Evolutionary conservation across 371 early-diverging fungal species (phyloP).

Genomic region (Mortierella sp.): DNA sequence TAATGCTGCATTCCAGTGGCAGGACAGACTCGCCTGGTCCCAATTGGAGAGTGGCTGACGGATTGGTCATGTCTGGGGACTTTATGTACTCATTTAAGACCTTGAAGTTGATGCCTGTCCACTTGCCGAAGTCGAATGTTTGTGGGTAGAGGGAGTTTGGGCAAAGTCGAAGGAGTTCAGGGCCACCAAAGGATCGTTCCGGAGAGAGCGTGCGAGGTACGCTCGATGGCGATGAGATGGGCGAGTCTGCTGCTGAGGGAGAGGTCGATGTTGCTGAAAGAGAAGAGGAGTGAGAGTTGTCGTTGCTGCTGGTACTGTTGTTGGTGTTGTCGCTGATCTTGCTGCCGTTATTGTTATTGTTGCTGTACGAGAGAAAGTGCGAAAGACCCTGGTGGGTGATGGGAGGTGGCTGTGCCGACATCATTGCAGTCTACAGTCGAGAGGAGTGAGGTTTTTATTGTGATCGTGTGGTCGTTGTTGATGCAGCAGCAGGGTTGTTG

Average conservation of each 20-base stretch:
- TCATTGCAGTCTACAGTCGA: neutral
- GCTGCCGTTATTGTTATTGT: neutral
- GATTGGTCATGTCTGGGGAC: constrained; percentile 13
- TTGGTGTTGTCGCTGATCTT: neutral
- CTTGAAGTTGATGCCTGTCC: constrained; percentile 28
- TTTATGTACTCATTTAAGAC: constrained; percentile 33
- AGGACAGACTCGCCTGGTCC: constrained; percentile 21
- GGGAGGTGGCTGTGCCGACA: neutral
- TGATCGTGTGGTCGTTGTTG: too few relatives aligned
- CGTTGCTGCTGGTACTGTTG: neutral
- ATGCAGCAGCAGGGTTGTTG: neutral
- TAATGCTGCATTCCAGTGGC: constrained; percentile 36
- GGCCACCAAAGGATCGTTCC: neutral
- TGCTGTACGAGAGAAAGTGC: neutral
- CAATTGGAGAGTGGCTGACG: constrained; percentile 4
- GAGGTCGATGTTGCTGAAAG: constrained; percentile 10
- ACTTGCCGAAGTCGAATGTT: constrained; percentile 22
- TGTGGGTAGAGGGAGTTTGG: neutral
- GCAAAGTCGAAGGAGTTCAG: constrained; percentile 27
- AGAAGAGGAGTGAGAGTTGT: constrained; percentile 11
- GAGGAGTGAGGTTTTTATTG: too few relatives aligned
- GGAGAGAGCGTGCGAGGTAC: constrained; percentile 5
- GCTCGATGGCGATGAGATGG: constrained; percentile 10
- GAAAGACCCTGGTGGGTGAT: constrained; percentile 5
- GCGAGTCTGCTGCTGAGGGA: constrained; percentile 26